Base-by-base conservation (phyloP, 2,329 filamentous ascomycete genomes). In the Onygenales sp. region DNA sequence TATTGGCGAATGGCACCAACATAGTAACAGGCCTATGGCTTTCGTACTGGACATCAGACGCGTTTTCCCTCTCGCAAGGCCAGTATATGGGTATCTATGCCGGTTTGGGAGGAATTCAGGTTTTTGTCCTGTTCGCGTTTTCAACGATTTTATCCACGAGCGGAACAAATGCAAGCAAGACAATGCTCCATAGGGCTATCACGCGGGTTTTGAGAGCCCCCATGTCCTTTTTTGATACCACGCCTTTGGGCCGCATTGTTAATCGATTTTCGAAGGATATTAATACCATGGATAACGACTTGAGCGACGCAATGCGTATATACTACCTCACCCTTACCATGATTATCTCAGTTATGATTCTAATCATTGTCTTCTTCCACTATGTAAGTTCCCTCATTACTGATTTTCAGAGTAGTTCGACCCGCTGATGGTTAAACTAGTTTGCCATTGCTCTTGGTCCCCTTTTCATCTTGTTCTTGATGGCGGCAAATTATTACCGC, bases 241-340 rank as follows among this genome's bases (percentile, higher is more conserved):
- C 93, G 0, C 93, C 93, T 0, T 79, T 97, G 1, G 93, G 93
- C 17, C 86, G 92, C 39, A 96, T 97, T 67, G 95, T 90, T 21
- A 97, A 97, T 68, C 87, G 93, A 13, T 97, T 97, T 71, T 94
- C 89, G 34, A 86, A 92, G 61, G 93, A 98, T 64, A 87, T 97
- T 42, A 89, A 96, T 64, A 88, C 93, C 53, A 94, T 97, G 89
- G 93, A 97, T 72, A 95, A 95, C 68, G 88, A 84, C 54, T 73
- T 96, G 43, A 86, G 86, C 0, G 92, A 96, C 62, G 86, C 88
- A 3, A 88, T 96, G 71, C 83, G 92, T 59, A 95, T 96, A 84
- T 96, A 92, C 74, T 85, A 91, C 62, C 74, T 96, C 61, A 95
- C 89, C 1, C 72, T 95, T 61, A 85, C 82, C 40, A 88, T 86